phyloP scores from a whole-genome alignment of 2,329 filamentous ascomycete species.

The Trichoderma sp. region DNA sequence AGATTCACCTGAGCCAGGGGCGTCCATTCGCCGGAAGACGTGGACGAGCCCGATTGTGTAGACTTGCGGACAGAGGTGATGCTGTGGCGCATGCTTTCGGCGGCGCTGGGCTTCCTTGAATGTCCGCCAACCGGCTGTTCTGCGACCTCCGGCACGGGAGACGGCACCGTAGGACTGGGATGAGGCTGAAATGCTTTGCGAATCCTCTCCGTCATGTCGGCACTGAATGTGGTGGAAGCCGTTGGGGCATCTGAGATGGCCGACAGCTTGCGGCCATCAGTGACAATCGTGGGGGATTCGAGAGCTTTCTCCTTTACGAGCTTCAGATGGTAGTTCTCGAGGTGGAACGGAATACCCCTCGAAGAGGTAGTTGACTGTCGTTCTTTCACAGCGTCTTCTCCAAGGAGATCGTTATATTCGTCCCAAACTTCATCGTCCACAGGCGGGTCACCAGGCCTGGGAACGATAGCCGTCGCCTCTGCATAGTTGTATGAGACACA shows the following conservation, averaged over 20 bases:
- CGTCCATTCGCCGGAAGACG: slow-evolving; percentile 59
- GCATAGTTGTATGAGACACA: slow-evolving; percentile 58
- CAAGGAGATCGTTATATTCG: slow-evolving; percentile 87
- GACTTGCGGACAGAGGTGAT: slow-evolving; percentile 40
- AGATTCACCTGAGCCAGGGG: slow-evolving; percentile 73
- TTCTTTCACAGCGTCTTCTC: slow-evolving; percentile 55
- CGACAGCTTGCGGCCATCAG: slow-evolving; percentile 39
- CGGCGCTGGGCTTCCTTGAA: slow-evolving; percentile 40
- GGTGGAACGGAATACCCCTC: slow-evolving; percentile 57
- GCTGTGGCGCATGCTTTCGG: slow-evolving; percentile 34
- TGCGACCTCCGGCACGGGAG: slow-evolving; percentile 48
- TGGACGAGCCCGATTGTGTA: slow-evolving; percentile 51
- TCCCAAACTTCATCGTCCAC: slow-evolving; percentile 91
- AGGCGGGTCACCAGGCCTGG: slow-evolving; percentile 61
- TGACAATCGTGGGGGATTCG: slow-evolving; percentile 53
- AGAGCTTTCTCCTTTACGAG: slow-evolving; percentile 44
- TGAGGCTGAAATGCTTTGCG: slow-evolving; percentile 52
- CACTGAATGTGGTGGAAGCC: slow-evolving; percentile 56
- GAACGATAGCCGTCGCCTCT: slow-evolving; percentile 67
- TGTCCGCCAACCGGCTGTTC: slow-evolving; percentile 30
- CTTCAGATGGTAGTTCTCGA: slow-evolving; percentile 52
- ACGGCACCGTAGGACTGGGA: slow-evolving; percentile 47
- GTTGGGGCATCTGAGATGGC: slow-evolving; percentile 42
- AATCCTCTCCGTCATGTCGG: slow-evolving; percentile 57
- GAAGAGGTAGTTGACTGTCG: slow-evolving; percentile 60